Evolutionary conservation across 1,284 basidiomycete species (phyloP).

Genomic region (Trichosporon sp.): DNA sequence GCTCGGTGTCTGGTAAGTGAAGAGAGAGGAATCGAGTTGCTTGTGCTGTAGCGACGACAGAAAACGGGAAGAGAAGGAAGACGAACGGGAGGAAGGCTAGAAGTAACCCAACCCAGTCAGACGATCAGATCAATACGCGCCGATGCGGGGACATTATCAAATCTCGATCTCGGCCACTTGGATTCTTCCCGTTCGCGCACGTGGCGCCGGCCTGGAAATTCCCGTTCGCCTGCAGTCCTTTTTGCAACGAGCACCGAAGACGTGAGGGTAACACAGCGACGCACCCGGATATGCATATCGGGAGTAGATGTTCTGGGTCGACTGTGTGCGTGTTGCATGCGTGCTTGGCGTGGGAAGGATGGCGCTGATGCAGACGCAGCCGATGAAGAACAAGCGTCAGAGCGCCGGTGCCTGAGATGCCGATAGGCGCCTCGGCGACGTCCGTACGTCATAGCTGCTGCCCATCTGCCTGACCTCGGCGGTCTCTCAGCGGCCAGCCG

Average conservation of each 20-base stretch:
- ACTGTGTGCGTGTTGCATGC: not conserved
- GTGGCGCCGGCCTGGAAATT: not conserved
- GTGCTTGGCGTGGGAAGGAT: not conserved
- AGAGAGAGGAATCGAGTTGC: not conserved
- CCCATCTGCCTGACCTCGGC: not conserved
- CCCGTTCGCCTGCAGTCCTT: not conserved
- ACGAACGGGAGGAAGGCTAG: not conserved
- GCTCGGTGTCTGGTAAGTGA: not conserved
- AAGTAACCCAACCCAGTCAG: not conserved
- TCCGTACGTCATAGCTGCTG: not conserved
- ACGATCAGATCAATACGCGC: not conserved
- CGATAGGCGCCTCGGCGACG: not conserved
- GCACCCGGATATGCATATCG: not conserved
- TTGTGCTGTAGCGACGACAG: slow-evolving; percentile 49
- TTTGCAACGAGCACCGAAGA: not conserved
- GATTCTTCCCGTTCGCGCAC: slow-evolving; percentile 5
- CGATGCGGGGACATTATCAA: slow-evolving; percentile 8
- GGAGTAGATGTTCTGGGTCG: not conserved
- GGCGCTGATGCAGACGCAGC: not conserved
- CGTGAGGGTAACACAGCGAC: not conserved
- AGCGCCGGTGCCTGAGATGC: not conserved
- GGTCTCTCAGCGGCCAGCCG: no score
- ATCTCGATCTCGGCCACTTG: slow-evolving; percentile 5
- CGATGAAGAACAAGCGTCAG: not conserved
- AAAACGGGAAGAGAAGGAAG: slow-evolving; percentile 59